Conservation (phyloP, 148 eudicot genomes). For the Heliosperma pusillum region DNA sequence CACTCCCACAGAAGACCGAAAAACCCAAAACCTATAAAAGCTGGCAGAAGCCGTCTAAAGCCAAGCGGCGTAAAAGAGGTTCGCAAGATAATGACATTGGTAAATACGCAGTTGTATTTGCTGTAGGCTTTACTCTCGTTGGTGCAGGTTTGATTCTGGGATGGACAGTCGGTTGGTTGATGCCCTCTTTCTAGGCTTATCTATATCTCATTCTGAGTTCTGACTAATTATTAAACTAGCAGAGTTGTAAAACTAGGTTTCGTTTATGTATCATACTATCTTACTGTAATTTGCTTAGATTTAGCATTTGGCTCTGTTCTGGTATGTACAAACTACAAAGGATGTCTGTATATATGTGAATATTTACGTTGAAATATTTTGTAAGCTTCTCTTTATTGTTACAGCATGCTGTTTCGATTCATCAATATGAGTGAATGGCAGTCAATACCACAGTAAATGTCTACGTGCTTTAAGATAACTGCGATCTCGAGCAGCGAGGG, state of each 20-base stretch:
- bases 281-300: too few species aligned
- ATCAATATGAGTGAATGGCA: too few species aligned
- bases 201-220: not conserved
- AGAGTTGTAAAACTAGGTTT: conserved; percentile 21
- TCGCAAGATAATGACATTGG: conserved; percentile 36
- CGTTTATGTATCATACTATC: not conserved
- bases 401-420: not conserved
- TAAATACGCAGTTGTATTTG: conserved; percentile 65
- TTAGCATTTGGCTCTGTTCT: not conserved
- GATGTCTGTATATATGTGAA: conserved; percentile 22
- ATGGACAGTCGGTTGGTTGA: conserved; percentile 86
- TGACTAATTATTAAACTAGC: conserved; percentile 1
- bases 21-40: conserved; percentile 33
- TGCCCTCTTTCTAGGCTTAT: conserved; percentile 38
- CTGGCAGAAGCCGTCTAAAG: conserved; percentile 35
- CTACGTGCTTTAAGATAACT: too few species aligned
- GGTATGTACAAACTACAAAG: conserved; percentile 3
- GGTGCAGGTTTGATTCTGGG: conserved; percentile 90
- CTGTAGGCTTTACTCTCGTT: conserved; percentile 75
- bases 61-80: conserved; percentile 38
- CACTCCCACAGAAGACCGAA: conserved; percentile 32
- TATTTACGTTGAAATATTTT: conserved; percentile 9
- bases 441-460: too few species aligned
- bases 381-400: conserved; percentile 3
- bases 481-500: not conserved